Evolutionary conservation across 2,329 filamentous ascomycete genomes (phyloP).

Genomic region (Aspergillus intermedius): DNA sequence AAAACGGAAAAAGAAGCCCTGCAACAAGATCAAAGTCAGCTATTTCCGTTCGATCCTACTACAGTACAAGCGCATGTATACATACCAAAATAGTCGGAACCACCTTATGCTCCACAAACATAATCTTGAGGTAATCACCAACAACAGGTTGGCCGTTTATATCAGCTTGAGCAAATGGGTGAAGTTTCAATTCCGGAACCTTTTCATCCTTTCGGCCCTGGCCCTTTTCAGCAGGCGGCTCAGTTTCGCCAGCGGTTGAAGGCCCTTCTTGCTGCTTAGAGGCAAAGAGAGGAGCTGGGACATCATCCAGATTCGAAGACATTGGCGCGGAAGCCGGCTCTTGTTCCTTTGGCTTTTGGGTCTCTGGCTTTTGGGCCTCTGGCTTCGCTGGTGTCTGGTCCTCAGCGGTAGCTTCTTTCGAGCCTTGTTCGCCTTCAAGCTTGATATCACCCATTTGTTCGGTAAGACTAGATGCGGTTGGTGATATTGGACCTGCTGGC

Average conservation of each 20-base stretch:
- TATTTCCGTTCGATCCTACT: neutral
- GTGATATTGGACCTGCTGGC: constrained; percentile 37
- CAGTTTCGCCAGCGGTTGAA: constrained; percentile 12
- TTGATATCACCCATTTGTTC: constrained; percentile 53
- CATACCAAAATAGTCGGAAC: constrained; percentile 91
- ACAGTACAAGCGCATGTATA: constrained; percentile 15
- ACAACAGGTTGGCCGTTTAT: constrained; percentile 69
- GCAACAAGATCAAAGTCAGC: constrained; percentile 2
- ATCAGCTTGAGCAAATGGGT: constrained; percentile 50
- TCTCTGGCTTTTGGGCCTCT: constrained; percentile 7
- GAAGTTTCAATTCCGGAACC: constrained; percentile 19
- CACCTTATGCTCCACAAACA: constrained; percentile 89
- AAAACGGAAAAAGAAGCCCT: constrained; percentile 98
- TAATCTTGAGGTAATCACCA: constrained; percentile 89
- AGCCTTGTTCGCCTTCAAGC: constrained; percentile 53
- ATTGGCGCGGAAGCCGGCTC: constrained; percentile 18
- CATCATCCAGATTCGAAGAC: constrained; percentile 59
- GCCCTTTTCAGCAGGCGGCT: constrained; percentile 13
- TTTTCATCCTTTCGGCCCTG: constrained; percentile 14
- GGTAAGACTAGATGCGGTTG: constrained; percentile 49
- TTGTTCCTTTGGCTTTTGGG: constrained; percentile 9
- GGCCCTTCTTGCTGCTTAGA: constrained; percentile 30
- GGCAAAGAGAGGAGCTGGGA: constrained; percentile 60
- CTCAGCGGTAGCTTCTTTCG: constrained; percentile 20
- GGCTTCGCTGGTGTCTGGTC: neutral